Percentiles rank a stretch among this genome's conserved stretches.
Evolutionary conservation across 2,329 filamentous ascomycete species (phyloP).

Genomic region (Taxawa tesnikishii): DNA sequence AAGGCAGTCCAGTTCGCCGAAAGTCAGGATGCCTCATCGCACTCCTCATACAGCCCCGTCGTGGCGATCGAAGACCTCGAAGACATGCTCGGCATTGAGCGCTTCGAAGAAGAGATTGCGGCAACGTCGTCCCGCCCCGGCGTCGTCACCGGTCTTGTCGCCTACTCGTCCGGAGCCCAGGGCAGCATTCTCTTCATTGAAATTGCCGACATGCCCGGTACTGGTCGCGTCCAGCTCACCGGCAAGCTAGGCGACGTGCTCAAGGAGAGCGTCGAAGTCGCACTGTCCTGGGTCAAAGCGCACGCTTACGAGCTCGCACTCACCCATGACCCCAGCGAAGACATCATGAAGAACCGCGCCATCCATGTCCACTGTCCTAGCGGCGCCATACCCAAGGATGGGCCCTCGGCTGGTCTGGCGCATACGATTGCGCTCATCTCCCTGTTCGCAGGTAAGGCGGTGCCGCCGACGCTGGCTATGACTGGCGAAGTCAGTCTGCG

Average conservation of each 20-base stretch:
- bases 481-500: slow-evolving; percentile 71
- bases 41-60: slow-evolving; percentile 55
- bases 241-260: slow-evolving; percentile 93
- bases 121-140: slow-evolving; percentile 73
- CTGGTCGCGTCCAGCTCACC: slow-evolving; percentile 83
- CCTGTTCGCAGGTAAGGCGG: slow-evolving; percentile 72
- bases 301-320: slow-evolving; percentile 87
- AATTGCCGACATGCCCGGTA: slow-evolving; percentile 92
- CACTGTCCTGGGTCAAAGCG: slow-evolving; percentile 91
- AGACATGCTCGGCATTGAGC: slow-evolving; percentile 80
- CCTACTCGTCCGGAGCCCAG: slow-evolving; percentile 84
- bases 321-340: slow-evolving; percentile 65
- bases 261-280: slow-evolving; percentile 94
- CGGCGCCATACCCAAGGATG: slow-evolving; percentile 91
- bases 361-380: slow-evolving; percentile 95
- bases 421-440: slow-evolving; percentile 90
- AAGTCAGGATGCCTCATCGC: slow-evolving; percentile 60
- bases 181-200: slow-evolving; percentile 98
- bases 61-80: slow-evolving; percentile 75
- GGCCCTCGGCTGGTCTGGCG: slow-evolving; percentile 70
- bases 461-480: slow-evolving; percentile 91
- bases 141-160: slow-evolving; percentile 90
- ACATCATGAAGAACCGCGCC: slow-evolving; percentile 91
- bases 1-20: slow-evolving; percentile 95
- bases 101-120: slow-evolving; percentile 90